These are phyloP conservation scores for Tulasnella sp. DNA, from an alignment of 768 basidiomycete genomes.

Conservation along the genomic window DNA sequence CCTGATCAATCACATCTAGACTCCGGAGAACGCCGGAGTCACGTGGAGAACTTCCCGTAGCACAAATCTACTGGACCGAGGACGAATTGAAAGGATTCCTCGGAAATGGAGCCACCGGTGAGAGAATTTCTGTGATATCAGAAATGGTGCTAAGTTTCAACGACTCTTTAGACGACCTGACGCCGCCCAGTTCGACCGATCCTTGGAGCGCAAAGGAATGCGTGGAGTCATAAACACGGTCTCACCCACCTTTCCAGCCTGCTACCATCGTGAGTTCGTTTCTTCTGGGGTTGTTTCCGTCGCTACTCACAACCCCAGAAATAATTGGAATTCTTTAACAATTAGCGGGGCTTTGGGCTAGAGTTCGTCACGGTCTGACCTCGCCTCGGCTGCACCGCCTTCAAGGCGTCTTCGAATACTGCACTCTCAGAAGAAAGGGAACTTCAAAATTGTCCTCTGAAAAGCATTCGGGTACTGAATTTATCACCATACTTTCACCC, in stretches of 20 bases:
- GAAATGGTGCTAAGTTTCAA: too few species aligned
- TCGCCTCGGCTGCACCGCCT: slow-evolving; percentile 9
- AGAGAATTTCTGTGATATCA: not conserved
- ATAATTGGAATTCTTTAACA: not conserved
- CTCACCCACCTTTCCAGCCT: not conserved
- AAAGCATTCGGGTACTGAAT: not conserved
- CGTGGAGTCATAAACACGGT: not conserved
- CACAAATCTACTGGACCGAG: not conserved
- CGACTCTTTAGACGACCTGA: not conserved
- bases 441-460: not conserved
- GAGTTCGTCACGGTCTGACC: slow-evolving; percentile 5
- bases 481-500: not conserved
- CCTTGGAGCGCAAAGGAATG: slow-evolving; percentile 13
- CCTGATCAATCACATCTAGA: not conserved
- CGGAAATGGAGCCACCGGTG: not conserved
- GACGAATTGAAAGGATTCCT: slow-evolving; percentile 5
- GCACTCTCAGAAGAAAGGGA: not conserved
- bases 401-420: not conserved
- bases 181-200: slow-evolving; percentile 11
- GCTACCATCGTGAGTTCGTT: not conserved
- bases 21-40: slow-evolving; percentile 10
- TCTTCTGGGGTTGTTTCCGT: not conserved
- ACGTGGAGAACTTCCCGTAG: slow-evolving; percentile 11
- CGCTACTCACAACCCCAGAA: not conserved
- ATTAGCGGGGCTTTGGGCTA: slow-evolving; percentile 4